A percentile compares a stretch with the other conserved stretches of the same genome.
Conservation (phyloP, 257 asterid genomes). For the Solanum pimpinellifolium region DNA sequence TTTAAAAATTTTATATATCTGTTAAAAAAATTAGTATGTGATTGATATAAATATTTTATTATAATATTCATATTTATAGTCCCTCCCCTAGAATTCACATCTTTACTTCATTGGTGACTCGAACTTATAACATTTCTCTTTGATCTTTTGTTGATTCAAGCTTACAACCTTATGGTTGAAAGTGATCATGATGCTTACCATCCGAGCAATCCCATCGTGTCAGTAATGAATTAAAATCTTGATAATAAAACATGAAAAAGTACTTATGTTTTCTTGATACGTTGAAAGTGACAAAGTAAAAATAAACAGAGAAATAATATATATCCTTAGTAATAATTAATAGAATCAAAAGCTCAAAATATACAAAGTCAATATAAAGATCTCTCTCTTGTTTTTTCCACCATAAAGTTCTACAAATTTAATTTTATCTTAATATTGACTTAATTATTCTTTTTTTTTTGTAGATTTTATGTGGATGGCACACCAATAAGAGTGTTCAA, state of each 20-base stretch:
- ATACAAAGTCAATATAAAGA: not conserved
- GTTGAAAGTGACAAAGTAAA: not conserved
- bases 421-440: not conserved
- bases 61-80: not conserved
- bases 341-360: not conserved
- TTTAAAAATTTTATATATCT: too few relatives aligned
- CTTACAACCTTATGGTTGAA: too few relatives aligned
- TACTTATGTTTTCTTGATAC: not conserved
- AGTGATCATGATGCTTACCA: not conserved
- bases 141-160: too few relatives aligned
- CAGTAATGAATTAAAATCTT: not conserved
- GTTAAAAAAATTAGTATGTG: too few relatives aligned
- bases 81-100: not conserved
- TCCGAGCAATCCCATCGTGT: too few relatives aligned
- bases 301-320: fast-evolving
- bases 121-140: too few relatives aligned
- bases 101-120: not conserved
- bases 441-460: not conserved
- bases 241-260: not conserved
- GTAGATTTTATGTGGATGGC: slow-evolving; percentile 50
- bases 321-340: not conserved
- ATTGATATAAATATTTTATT: not conserved
- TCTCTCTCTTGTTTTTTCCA: not conserved
- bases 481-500: slow-evolving; percentile 63
- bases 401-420: not conserved